A percentile compares a stretch with the other conserved stretches of the same genome.
Evolutionary conservation across 2,329 filamentous ascomycete species (phyloP).

Genomic region (Alternaria postmessia): DNA sequence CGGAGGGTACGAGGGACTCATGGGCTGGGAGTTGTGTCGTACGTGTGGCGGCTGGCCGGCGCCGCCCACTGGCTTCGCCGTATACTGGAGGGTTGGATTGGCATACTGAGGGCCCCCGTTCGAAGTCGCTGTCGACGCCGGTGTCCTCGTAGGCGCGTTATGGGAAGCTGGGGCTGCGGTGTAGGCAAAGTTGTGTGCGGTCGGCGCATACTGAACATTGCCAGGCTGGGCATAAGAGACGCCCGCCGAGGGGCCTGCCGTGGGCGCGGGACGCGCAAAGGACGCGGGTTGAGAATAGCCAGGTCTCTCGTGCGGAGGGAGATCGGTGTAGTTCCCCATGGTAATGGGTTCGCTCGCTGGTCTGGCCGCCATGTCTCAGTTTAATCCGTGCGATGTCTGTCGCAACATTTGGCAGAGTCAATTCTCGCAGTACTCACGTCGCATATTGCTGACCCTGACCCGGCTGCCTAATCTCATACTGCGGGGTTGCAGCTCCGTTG

Average conservation of each 20-base stretch:
- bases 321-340: constrained; percentile 56
- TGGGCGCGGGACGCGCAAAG: constrained; percentile 22
- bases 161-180: constrained; percentile 35
- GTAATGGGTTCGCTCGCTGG: constrained; percentile 47
- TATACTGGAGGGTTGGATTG: constrained; percentile 53
- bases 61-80: constrained; percentile 48
- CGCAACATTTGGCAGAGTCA: constrained; percentile 2
- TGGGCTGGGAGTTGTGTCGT: constrained; percentile 38
- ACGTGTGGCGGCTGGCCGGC: constrained; percentile 32
- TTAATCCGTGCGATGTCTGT: constrained; percentile 12
- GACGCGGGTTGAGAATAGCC: constrained; percentile 38
- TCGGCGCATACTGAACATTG: constrained; percentile 45
- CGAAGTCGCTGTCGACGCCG: constrained; percentile 18
- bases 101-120: constrained; percentile 51
- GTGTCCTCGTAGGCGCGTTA: constrained; percentile 31
- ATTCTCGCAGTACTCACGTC: constrained; percentile 39
- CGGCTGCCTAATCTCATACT: constrained; percentile 54
- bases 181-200: constrained; percentile 38
- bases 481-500: constrained; percentile 41
- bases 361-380: constrained; percentile 47
- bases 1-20: constrained; percentile 27
- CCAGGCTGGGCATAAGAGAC: constrained; percentile 35
- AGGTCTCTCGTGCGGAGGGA: constrained; percentile 55
- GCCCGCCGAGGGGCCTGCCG: constrained; percentile 21
- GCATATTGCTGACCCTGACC: constrained; percentile 36